These are phyloP conservation scores for Zasmidium citrigriseum DNA, from an alignment of 2,329 filamentous ascomycete genomes.

Conservation along the genomic window DNA sequence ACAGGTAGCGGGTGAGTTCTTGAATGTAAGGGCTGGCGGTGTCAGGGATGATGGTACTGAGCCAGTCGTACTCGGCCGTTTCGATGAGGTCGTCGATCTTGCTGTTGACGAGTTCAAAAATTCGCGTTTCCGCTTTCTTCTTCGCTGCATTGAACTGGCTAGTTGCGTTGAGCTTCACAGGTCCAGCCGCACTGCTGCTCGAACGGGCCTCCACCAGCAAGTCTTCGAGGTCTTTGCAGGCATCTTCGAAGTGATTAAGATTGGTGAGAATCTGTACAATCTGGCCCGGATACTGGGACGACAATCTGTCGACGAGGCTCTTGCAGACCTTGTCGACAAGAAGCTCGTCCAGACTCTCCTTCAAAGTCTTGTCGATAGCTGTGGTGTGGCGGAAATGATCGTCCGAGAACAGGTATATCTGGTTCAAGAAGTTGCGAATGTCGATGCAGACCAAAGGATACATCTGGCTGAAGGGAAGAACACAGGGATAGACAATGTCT, in stretches of 20 bases:
- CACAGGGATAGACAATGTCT: constrained; percentile 80
- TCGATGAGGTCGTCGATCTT: constrained; percentile 98
- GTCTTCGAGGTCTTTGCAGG: constrained; percentile 85
- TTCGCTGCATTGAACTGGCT: constrained; percentile 86
- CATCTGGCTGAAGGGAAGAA: constrained; percentile 98
- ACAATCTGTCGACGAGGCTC: constrained; percentile 81
- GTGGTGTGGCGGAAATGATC: constrained; percentile 91
- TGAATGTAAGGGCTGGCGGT: constrained; percentile 94
- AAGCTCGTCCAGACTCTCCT: constrained; percentile 89
- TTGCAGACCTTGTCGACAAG: constrained; percentile 89
- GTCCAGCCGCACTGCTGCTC: constrained; percentile 76
- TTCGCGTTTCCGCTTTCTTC: constrained; percentile 94
- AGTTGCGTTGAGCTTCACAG: constrained; percentile 78
- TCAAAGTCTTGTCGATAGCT: constrained; percentile 87
- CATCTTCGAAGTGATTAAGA: constrained; percentile 92
- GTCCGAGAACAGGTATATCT: constrained; percentile 97
- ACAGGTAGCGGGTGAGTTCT: constrained; percentile 87
- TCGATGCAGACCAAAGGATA: constrained; percentile 98
- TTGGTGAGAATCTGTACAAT: constrained; percentile 99
- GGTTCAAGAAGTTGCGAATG: constrained; percentile 94
- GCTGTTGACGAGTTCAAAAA: constrained; percentile 97
- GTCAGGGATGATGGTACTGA: constrained; percentile 59
- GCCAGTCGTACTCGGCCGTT: constrained; percentile 96
- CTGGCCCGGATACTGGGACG: constrained; percentile 91
- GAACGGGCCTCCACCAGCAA: constrained; percentile 83